These are phyloP conservation scores for Micromonas commoda DNA, from an alignment of 139 green algal species.

Conservation along the genomic window DNA sequence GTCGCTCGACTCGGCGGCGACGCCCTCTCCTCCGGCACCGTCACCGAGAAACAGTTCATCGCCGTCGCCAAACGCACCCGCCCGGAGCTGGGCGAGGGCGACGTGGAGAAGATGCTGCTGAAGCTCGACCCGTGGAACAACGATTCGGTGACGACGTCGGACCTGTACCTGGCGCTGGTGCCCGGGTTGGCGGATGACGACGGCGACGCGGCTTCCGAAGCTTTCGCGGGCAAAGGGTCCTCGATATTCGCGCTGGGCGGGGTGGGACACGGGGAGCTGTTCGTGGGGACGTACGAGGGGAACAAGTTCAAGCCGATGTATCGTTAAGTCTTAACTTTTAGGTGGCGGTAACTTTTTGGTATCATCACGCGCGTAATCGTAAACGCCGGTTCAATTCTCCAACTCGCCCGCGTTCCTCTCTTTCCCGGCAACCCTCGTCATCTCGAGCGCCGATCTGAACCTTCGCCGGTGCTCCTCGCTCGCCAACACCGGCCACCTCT, in stretches of 20 bases:
- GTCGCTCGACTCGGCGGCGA: neutral
- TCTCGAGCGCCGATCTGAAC: neutral
- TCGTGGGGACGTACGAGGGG: neutral
- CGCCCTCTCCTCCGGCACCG: neutral
- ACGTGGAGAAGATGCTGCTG: neutral
- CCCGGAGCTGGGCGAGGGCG: neutral
- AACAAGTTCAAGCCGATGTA: neutral
- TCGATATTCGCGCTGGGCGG: too few relatives aligned
- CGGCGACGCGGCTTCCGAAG: neutral
- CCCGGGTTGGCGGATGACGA: neutral
- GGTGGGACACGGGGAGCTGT: neutral
- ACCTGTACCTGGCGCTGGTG: neutral
- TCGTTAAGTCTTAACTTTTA: too few relatives aligned
- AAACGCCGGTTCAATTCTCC: neutral
- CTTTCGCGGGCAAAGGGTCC: too few relatives aligned
- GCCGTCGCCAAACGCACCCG: neutral
- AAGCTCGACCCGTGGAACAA: neutral
- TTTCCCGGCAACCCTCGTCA: neutral
- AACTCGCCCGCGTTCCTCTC: neutral
- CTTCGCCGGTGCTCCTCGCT: constrained; percentile 7
- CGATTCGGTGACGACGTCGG: neutral
- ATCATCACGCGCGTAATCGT: too few relatives aligned
- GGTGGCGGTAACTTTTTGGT: too few relatives aligned
- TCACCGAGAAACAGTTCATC: neutral
- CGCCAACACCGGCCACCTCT: constrained; percentile 5